A percentile compares a stretch with the other conserved stretches of the same genome.
Conservation (phyloP, 352 stramenopile genomes). For the Globisporangium ultimum region DNA sequence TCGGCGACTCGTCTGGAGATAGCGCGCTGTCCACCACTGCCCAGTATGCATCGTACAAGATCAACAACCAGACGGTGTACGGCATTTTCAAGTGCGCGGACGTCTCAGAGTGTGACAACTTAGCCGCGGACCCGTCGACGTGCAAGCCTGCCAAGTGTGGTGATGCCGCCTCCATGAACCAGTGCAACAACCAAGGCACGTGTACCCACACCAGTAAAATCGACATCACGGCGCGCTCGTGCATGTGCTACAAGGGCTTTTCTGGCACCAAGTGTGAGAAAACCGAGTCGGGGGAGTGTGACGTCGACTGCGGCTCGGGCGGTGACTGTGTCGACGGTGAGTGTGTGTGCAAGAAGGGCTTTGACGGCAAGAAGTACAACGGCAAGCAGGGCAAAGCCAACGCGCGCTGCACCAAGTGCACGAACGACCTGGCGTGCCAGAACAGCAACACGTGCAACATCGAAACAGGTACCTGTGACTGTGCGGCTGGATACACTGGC, state of each 20-base stretch:
- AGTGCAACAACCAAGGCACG: slow-evolving; percentile 68
- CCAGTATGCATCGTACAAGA: slow-evolving; percentile 40
- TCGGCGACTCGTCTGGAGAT: slow-evolving; percentile 18
- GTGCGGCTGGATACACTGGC: slow-evolving; percentile 33
- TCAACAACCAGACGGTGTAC: slow-evolving; percentile 51
- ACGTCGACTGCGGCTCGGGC: slow-evolving; percentile 49
- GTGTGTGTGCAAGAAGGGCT: slow-evolving; percentile 45
- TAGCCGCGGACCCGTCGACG: slow-evolving; percentile 30
- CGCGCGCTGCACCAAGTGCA: slow-evolving; percentile 31
- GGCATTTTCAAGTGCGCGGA: slow-evolving; percentile 54
- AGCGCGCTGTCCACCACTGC: slow-evolving; percentile 14
- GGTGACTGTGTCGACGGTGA: slow-evolving; percentile 39
- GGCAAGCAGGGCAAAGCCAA: slow-evolving; percentile 43
- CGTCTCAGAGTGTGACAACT: slow-evolving; percentile 35
- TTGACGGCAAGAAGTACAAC: slow-evolving; percentile 40
- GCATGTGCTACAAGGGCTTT: slow-evolving; percentile 51
- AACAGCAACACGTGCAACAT: slow-evolving; percentile 28
- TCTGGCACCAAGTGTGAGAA: slow-evolving; percentile 42
- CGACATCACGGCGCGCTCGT: slow-evolving; percentile 46
- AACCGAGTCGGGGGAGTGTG: slow-evolving; percentile 35
- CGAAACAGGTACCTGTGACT: slow-evolving; percentile 34
- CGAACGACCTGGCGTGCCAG: slow-evolving; percentile 27
- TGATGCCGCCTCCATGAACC: slow-evolving; percentile 15
- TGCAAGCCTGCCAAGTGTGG: slow-evolving; percentile 35
- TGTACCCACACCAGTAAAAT: slow-evolving; percentile 65